Evolutionary conservation across 1,139 yeast genomes (phyloP), one percentile per base, ranked within the genome.

Genomic region (Sugiyamaella neomexicana): DNA sequence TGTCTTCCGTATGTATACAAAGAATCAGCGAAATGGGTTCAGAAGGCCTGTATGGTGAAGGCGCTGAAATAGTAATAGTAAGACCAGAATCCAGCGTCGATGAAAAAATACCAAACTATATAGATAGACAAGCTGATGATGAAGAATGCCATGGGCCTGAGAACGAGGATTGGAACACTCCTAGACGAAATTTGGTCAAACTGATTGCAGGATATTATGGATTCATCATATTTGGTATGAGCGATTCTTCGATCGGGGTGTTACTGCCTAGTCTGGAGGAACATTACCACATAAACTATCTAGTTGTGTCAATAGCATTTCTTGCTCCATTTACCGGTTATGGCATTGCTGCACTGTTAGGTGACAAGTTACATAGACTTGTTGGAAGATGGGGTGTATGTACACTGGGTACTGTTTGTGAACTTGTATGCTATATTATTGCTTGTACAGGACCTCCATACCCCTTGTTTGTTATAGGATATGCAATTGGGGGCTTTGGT

Each of bases 401-500:
- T 46, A 65, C 72, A 0, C 45, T 75, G 10, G 81, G 80, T 0
- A 70, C 77, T 13, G 36, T 62, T 1, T 63, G 69, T 49, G 72
- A 76, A 17, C 58, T 71, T 20, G 51, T 73, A 5, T 77, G 77
- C 73, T 78, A 71, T 61, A 66, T 75, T 0, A 65, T 79, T 2
- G 75, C 76, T n/a, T 62, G 74, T 46, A 75, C 76, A 46, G 75
- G 61, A 67, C 82, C 58, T 58, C 72, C 72, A 2, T 68, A 62
- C 51, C 65, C 71, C 5, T 55, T 78, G 3, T 75, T 79, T 10
- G 82, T 80, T 13, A 65, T 76, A 41, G 86, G 76, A 0, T 82
- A 78, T 62, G 80, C 79, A 64, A 70, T 82, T 60, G 83, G 84
- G 1, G 89, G 89, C 0, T 64, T 80, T 45, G 89, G 88, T 0